These are phyloP conservation scores for Mycena filopes DNA, from an alignment of 768 basidiomycete species.

Conservation along the genomic window DNA sequence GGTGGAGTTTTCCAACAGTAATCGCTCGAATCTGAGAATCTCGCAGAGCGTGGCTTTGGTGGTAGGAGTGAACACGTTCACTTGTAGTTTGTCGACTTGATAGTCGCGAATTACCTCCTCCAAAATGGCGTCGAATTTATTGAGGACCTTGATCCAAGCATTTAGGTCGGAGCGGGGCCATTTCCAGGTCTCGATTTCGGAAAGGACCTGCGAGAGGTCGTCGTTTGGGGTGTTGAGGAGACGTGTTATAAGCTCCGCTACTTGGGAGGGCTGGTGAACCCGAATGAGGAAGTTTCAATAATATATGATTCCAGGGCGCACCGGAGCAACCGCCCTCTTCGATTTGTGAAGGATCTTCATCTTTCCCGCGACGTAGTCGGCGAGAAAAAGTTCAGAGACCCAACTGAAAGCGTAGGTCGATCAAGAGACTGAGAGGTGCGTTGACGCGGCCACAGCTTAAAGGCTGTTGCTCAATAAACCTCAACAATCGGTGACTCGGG, in stretches of 20 bases:
- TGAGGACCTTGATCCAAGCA: constrained; percentile 95
- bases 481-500: no score
- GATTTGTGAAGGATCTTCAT: constrained; percentile 90
- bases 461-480: no score
- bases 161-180: constrained; percentile 98
- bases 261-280: constrained; percentile 59
- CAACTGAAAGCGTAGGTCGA: not conserved
- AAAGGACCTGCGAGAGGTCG: constrained; percentile 75
- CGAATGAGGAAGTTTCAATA: constrained; percentile 31
- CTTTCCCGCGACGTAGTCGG: constrained; percentile 65
- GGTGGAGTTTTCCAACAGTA: constrained; percentile 96
- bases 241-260: constrained; percentile 82
- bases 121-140: constrained; percentile 93
- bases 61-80: constrained; percentile 77
- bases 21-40: constrained; percentile 88
- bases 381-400: constrained; percentile 18
- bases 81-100: constrained; percentile 85
- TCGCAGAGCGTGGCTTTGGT: constrained; percentile 82
- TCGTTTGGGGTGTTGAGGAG: constrained; percentile 75
- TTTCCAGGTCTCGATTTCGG: constrained; percentile 83
- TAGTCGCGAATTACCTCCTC: constrained; percentile 87
- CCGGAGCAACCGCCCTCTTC: constrained; percentile 83
- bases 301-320: constrained; percentile 49
- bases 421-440: not conserved
- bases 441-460: no score